Conservation (phyloP, 2,329 filamentous ascomycete genomes). For the Aspergillus eucalypticola region DNA sequence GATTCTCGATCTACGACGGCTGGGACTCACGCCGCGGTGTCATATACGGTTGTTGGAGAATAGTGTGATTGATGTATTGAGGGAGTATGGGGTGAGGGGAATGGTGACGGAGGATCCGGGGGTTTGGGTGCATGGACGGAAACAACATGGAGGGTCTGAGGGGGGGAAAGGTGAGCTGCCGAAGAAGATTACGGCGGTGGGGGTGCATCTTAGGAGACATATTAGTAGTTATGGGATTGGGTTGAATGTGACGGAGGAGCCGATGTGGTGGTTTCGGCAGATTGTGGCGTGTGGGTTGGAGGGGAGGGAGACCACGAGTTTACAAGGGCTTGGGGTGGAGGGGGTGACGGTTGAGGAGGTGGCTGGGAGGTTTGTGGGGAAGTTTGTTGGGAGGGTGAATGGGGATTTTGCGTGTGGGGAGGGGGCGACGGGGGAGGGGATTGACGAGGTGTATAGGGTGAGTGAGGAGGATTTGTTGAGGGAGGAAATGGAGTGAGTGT, state of each 20-base stretch:
- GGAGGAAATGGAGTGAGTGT: neutral
- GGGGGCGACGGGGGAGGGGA: conserved; percentile 33
- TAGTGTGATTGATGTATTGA: conserved; percentile 68
- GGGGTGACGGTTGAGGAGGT: conserved; percentile 41
- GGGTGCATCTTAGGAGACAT: conserved; percentile 84
- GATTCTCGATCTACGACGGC: conserved; percentile 74
- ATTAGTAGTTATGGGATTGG: conserved; percentile 83
- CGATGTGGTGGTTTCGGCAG: conserved; percentile 68
- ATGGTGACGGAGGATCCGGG: conserved; percentile 75
- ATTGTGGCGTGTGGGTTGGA: conserved; percentile 90
- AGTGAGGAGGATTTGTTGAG: conserved; percentile 33
- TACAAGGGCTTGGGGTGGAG: conserved; percentile 55
- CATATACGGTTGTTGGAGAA: conserved; percentile 80
- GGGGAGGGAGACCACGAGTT: conserved; percentile 75
- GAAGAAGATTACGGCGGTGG: conserved; percentile 82
- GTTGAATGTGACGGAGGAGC: conserved; percentile 53
- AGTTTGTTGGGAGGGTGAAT: conserved; percentile 43
- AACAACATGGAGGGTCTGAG: neutral
- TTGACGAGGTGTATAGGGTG: conserved; percentile 44
- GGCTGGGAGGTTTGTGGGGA: conserved; percentile 38
- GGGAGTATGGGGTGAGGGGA: conserved; percentile 60
- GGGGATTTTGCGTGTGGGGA: conserved; percentile 36
- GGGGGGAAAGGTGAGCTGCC: conserved; percentile 10
- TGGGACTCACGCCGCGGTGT: conserved; percentile 67
- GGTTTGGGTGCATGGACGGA: conserved; percentile 64